Conservation (phyloP, 2,329 filamentous ascomycete species). For the Fusarium sp. region DNA sequence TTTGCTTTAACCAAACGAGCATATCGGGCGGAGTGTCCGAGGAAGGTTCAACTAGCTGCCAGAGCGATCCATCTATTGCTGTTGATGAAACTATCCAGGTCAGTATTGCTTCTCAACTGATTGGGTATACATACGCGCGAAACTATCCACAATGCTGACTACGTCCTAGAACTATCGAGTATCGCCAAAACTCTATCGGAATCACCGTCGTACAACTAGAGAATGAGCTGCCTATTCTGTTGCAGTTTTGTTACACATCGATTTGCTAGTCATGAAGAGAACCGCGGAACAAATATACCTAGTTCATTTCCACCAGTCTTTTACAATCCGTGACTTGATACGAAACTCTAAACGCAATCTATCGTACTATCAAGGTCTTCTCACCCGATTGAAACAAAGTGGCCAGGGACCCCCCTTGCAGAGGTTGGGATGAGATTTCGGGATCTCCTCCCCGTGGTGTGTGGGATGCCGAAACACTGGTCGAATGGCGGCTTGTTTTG, state of each 20-base stretch:
- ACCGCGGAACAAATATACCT: not conserved
- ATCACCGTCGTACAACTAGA: not conserved
- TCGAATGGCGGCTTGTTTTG: conserved; percentile 8
- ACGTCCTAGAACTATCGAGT: not conserved
- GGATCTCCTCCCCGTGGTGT: not conserved
- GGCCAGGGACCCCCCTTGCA: not conserved
- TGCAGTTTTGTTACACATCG: conserved; percentile 5
- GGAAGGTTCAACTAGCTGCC: conserved; percentile 5
- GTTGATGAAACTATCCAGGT: not conserved
- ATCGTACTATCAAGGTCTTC: conserved; percentile 1
- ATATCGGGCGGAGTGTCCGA: not conserved
- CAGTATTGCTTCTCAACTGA: conserved; percentile 11
- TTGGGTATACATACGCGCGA: conserved; percentile 8
- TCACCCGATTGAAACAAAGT: conserved; percentile 19
- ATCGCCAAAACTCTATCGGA: conserved; percentile 11
- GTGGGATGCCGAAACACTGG: conserved; percentile 15
- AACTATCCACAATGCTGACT: not conserved
- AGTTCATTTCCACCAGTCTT: conserved; percentile 33
- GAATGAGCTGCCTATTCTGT: conserved; percentile 24
- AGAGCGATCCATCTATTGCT: not conserved
- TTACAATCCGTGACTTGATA: conserved; percentile 7
- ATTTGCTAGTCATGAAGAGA: not conserved
- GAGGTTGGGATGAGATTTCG: not conserved
- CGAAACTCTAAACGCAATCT: conserved; percentile 14
- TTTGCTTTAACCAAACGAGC: not conserved